phyloP scores from a whole-genome alignment of 106 monocot genomes.

The Dactylorhiza incarnata region DNA sequence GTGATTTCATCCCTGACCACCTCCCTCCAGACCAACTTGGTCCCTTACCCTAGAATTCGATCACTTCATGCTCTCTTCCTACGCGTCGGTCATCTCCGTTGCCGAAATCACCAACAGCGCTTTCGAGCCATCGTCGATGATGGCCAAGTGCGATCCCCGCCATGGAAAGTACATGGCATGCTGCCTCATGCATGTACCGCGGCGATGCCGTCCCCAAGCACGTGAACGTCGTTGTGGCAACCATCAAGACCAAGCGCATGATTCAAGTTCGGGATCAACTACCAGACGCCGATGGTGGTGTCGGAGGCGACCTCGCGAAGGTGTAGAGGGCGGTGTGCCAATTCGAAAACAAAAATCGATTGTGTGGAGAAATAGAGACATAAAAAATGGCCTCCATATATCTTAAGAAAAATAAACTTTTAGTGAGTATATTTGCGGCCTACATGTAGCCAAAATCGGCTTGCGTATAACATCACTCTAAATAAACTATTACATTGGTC shows the following conservation, averaged over 20 bases:
- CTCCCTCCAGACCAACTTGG: constrained; percentile 92
- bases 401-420: no score
- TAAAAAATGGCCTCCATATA: no score
- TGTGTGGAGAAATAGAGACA: no score
- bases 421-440: no score
- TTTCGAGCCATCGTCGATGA: constrained; percentile 87
- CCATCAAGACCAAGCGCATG: constrained; percentile 85
- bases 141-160: constrained; percentile 91
- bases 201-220: constrained; percentile 94
- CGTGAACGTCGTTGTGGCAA: constrained; percentile 81
- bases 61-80: constrained; percentile 89
- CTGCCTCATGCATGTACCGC: constrained; percentile 88
- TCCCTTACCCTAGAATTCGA: constrained; percentile 85
- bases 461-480: no score
- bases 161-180: constrained; percentile 95
- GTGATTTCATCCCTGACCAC: no score
- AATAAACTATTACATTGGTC: no score
- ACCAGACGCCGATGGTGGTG: constrained; percentile 76
- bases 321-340: constrained; percentile 67
- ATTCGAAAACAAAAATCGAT: no score
- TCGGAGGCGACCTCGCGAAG: constrained; percentile 75
- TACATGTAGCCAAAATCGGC: no score
- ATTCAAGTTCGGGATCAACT: constrained; percentile 96
- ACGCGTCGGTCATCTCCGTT: constrained; percentile 77
- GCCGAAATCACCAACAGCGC: constrained; percentile 91